Evolutionary conservation across 805 yeast genomes (phyloP).

Genomic region (Kazachstania psychrophila): DNA sequence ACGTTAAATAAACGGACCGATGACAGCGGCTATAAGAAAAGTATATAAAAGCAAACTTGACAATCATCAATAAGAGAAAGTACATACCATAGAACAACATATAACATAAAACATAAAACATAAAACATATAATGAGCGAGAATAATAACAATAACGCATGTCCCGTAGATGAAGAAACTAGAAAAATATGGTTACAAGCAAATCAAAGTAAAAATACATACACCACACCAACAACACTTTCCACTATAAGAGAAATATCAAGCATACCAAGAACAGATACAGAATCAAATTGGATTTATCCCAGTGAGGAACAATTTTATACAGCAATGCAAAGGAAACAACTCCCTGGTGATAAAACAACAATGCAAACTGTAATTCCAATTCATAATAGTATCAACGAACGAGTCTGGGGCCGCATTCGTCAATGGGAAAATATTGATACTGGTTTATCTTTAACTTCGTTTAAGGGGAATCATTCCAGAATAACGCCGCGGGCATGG

Average conservation of each 20-base stretch:
- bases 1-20: no score
- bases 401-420: constrained; percentile 78
- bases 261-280: constrained; percentile 75
- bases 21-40: no score
- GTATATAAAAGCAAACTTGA: no score
- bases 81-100: no score
- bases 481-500: constrained; percentile 82
- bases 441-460: constrained; percentile 65
- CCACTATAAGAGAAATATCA: constrained; percentile 57
- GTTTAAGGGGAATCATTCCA: constrained; percentile 81
- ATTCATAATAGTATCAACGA: constrained; percentile 92
- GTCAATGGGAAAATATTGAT: constrained; percentile 65
- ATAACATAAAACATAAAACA: background rate
- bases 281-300: constrained; percentile 76
- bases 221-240: constrained; percentile 32
- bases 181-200: constrained; percentile 48
- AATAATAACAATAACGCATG: constrained; percentile 32
- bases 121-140: background rate
- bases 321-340: constrained; percentile 90
- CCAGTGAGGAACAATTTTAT: constrained; percentile 88
- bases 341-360: constrained; percentile 72
- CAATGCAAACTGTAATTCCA: constrained; percentile 88
- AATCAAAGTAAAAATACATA: constrained; percentile 10
- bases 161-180: constrained; percentile 60
- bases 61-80: no score